Evolutionary conservation across 805 yeast genomes (phyloP), one percentile per base, ranked within the genome.

Genomic region (Candida manassasensis): DNA sequence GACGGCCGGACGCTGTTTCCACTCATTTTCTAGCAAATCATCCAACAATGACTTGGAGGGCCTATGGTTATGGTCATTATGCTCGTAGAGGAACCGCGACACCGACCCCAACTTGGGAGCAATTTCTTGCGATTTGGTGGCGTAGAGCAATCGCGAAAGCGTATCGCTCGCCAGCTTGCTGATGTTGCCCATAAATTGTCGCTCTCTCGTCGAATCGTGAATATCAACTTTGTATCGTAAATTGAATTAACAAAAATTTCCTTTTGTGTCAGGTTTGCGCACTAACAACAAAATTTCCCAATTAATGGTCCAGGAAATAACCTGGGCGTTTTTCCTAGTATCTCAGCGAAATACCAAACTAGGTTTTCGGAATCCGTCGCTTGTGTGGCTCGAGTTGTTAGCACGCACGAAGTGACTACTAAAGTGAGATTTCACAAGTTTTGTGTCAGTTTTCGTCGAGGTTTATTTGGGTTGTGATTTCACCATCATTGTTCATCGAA

Each of bases 1-100:
- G 9, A 18, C 26, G 19, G 21, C 8, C 8, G 33, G 33, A 11
- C 14, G 19, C 14, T 30, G 33, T 13, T 19, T 30, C 33, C 33
- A 30, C 10, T 30, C 25, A 30, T 30, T 30, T 12, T 30, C 33
- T 7, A 21, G 21, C 33, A 30, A 30, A 14, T 30, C 33, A 30
- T 30, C 33, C 26, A 30, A 30, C 12, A 30, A 16, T 21, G 33
- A 30, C 15, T 30, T 30, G 25, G 12, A 12, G 6, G 33, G 25
- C 13, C 21, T 16, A 13, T 13, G 15, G 5, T 30, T n/a, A 7
- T 27, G 29, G 7, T 27, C 18, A 15, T 27, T 8, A 27, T 27
- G 30, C 15, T 30, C 33, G 15, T 30, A 30, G 18, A 30, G 21
- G 33, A 6, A 30, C 18, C 21, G 21, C 7, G 33, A 12, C 15